Evolutionary conservation across 1,284 basidiomycete species (phyloP), one percentile per base, ranked within the genome.

Genomic region (Puccinia hordei): DNA sequence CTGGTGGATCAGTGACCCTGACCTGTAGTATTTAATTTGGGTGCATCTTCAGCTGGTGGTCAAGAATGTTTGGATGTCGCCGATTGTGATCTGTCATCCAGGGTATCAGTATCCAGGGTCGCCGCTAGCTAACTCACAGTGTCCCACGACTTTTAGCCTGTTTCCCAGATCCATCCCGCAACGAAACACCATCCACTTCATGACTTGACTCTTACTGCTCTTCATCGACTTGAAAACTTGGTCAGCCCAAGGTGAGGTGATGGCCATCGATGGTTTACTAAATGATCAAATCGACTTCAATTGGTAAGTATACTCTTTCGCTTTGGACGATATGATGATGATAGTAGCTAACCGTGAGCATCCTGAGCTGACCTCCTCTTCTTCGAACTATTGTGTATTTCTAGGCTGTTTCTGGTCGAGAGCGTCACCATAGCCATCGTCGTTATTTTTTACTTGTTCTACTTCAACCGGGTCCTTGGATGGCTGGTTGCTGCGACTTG

Each of bases 401-500:
- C 51, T 57, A 82, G 82, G 82, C 82, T 83, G 9, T 86, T 95
- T 69, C 88, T 95, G 82, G 88, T 92, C 82, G 89, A 91, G 83
- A 90, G 90, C 84, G 87, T 92, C 78, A 90, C 90, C 83, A 90
- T 94, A 80, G 89, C 91, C 81, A 85, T 93, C 73, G 90, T 89
- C 57, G 87, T 91, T 41, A 82, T 86, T n/a, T 87, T 92, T 81
- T 94, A 94, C 85, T 89, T 93, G 82, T 95, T 96, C 88, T 95
- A 92, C 87, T 93, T 92, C 90, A 95, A 95, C 86, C 90, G 93
- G 51, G 87, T 95, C 68, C 85, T 94, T 81, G 93, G 90, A 13
- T 89, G 89, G 78, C 82, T 92, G 81, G 86, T 94, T 81, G 88
- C 89, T 24, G 85, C 89, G 73, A 82, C 88, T 19, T 86, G 93